A percentile compares a stretch with the other conserved stretches of the same genome.
Conservation (phyloP, 1,284 basidiomycete species). For the Mycena sp. region DNA sequence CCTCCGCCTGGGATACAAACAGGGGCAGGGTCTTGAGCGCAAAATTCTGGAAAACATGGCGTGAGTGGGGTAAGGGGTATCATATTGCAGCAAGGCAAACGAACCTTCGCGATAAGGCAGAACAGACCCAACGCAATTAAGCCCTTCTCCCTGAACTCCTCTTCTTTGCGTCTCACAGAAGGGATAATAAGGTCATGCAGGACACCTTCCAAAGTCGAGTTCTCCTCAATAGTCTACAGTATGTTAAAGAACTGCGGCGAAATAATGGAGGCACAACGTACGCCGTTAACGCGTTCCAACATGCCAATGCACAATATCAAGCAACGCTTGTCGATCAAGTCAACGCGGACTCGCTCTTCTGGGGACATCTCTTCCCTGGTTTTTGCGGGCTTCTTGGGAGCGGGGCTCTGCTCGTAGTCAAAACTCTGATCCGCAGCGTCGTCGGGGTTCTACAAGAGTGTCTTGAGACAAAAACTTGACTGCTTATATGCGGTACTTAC, state of each 20-base stretch:
- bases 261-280: conserved; percentile 67
- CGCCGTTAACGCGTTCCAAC: conserved; percentile 49
- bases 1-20: conserved; percentile 76
- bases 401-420: conserved; percentile 40
- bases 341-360: conserved; percentile 66
- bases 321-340: conserved; percentile 81
- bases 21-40: conserved; percentile 80
- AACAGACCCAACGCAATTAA: conserved; percentile 87
- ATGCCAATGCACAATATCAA: conserved; percentile 87
- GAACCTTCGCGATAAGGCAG: conserved; percentile 84
- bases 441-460: conserved; percentile 24
- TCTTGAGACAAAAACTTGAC: background rate
- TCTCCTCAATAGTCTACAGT: conserved; percentile 85
- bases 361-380: conserved; percentile 56
- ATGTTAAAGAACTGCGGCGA: background rate
- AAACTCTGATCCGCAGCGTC: conserved; percentile 35
- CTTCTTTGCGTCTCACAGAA: conserved; percentile 83
- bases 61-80: background rate
- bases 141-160: conserved; percentile 82
- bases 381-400: conserved; percentile 39
- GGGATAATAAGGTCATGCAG: conserved; percentile 91
- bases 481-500: conserved; percentile 12
- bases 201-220: conserved; percentile 89
- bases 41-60: conserved; percentile 52
- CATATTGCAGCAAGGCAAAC: conserved; percentile 30